phyloP scores from a whole-genome alignment of 768 basidiomycete species.

The Xanthoconium stramineum region DNA sequence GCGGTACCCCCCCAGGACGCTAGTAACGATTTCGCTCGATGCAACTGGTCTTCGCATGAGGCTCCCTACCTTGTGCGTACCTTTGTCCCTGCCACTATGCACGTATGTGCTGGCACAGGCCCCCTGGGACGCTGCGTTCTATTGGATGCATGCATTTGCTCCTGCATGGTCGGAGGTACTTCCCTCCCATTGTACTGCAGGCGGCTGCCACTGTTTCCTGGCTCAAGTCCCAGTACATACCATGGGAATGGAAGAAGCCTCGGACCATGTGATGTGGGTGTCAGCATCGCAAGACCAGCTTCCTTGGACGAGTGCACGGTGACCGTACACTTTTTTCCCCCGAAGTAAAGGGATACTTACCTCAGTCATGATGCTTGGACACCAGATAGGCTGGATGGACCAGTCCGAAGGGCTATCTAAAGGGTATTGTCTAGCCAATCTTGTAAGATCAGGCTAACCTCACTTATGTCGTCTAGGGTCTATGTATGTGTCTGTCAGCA shows the following conservation, averaged over 20 bases:
- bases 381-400: too few species aligned
- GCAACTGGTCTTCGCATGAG: not conserved
- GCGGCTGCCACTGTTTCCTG: slow-evolving; percentile 30
- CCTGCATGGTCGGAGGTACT: slow-evolving; percentile 35
- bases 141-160: slow-evolving; percentile 22
- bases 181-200: slow-evolving; percentile 37
- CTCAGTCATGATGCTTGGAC: too few species aligned
- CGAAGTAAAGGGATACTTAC: slow-evolving; percentile 2
- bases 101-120: not conserved
- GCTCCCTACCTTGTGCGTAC: slow-evolving; percentile 16
- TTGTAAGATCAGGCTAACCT: not conserved
- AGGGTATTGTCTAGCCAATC: not conserved
- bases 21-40: not conserved
- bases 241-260: slow-evolving; percentile 57
- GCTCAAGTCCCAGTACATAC: slow-evolving; percentile 41
- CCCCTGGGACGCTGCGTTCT: slow-evolving; percentile 17
- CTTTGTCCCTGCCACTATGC: not conserved
- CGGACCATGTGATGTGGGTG: slow-evolving; percentile 35
- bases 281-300: slow-evolving; percentile 25
- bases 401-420: slow-evolving; percentile 7
- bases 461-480: not conserved
- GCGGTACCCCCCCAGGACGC: not conserved
- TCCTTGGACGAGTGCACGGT: not conserved
- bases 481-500: slow-evolving; percentile 1
- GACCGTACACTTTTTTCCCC: not conserved